These are phyloP conservation scores for Fusarium nanum DNA, from an alignment of 2,329 filamentous ascomycete species.

Conservation along the genomic window DNA sequence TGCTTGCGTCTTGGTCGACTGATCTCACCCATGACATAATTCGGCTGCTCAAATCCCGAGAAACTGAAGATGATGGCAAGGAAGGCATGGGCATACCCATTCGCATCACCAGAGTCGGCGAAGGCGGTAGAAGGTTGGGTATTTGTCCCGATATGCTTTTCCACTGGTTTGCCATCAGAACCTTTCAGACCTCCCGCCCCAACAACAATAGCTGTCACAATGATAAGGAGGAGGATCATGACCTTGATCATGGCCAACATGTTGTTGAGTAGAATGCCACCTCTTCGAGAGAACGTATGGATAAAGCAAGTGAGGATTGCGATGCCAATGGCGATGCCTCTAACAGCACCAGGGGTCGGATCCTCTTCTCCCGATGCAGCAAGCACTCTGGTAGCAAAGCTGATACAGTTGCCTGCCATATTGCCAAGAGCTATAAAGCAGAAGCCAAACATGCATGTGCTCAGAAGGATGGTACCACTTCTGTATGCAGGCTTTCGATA, in stretches of 20 bases:
- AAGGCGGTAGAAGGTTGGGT: constrained; percentile 45
- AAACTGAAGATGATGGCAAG: constrained; percentile 57
- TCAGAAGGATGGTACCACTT: constrained; percentile 52
- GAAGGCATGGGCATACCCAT: constrained; percentile 55
- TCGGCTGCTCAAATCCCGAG: constrained; percentile 55
- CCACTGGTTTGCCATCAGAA: constrained; percentile 18
- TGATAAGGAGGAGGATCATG: constrained; percentile 59
- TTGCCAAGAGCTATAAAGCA: constrained; percentile 61
- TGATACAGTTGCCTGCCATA: constrained; percentile 61
- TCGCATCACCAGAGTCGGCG: constrained; percentile 39
- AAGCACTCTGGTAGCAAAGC: constrained; percentile 57
- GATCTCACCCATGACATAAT: constrained; percentile 53
- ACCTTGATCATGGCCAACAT: constrained; percentile 63
- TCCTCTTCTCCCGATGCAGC: constrained; percentile 49
- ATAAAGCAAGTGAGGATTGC: constrained; percentile 59
- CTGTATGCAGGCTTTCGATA: constrained; percentile 53
- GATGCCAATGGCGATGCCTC: constrained; percentile 60
- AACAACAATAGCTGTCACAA: constrained; percentile 50
- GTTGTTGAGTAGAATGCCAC: constrained; percentile 64
- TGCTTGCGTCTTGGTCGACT: constrained; percentile 49
- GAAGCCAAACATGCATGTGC: constrained; percentile 59
- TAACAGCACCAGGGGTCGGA: constrained; percentile 50
- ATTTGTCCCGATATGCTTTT: constrained; percentile 46
- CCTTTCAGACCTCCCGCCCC: constrained; percentile 43
- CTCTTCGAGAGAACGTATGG: constrained; percentile 60